Conservation (phyloP, 1,284 basidiomycete genomes). For the Cryptococcus amylolentus region DNA sequence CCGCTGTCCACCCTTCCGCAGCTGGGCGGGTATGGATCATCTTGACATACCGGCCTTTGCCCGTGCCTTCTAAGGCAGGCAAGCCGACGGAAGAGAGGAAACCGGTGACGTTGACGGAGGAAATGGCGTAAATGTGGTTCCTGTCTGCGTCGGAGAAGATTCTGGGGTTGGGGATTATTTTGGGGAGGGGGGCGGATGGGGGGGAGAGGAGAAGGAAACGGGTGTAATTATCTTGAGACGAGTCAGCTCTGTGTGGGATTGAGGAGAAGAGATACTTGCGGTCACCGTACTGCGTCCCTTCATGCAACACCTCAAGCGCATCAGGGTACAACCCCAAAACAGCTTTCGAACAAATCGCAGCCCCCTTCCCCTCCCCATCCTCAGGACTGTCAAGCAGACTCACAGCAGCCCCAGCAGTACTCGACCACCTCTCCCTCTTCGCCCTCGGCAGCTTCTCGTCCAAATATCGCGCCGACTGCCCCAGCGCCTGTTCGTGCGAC, state of each 20-base stretch:
- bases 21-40: neutral
- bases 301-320: conserved; percentile 33
- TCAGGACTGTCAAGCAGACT: conserved; percentile 20
- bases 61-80: neutral
- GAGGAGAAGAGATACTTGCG: conserved; percentile 26
- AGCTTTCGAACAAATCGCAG: conserved; percentile 44
- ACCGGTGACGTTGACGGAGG: neutral
- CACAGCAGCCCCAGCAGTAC: conserved; percentile 45
- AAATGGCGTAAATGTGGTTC: neutral
- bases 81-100: conserved; percentile 3
- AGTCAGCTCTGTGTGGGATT: neutral
- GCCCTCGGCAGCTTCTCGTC: conserved; percentile 30
- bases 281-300: conserved; percentile 41
- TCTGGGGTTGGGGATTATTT: neutral
- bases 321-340: conserved; percentile 25
- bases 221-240: conserved; percentile 43
- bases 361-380: conserved; percentile 20
- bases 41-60: neutral
- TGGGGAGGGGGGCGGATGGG: neutral
- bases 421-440: conserved; percentile 24
- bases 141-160: neutral
- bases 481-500: conserved; percentile 50
- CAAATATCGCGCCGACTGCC: conserved; percentile 43
- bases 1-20: neutral
- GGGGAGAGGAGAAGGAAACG: conserved; percentile 42